These are phyloP conservation scores for Xylariales sp. DNA, from an alignment of 2,329 filamentous ascomycete genomes.

Conservation along the genomic window DNA sequence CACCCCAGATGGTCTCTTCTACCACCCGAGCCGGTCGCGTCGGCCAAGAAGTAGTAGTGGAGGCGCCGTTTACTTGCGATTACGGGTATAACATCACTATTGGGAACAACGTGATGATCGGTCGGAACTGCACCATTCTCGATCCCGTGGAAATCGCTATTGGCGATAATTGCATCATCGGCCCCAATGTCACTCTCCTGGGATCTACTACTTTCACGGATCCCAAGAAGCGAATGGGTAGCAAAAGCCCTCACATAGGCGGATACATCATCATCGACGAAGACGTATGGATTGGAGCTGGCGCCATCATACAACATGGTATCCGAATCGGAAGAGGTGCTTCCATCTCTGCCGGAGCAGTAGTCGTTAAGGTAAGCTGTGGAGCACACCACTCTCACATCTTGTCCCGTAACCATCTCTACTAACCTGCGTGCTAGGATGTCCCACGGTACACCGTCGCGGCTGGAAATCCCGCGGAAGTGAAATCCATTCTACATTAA, in stretches of 20 bases:
- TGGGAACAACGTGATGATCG: constrained; percentile 85
- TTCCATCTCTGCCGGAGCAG: constrained; percentile 83
- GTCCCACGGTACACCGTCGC: constrained; percentile 76
- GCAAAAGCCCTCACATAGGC: constrained; percentile 76
- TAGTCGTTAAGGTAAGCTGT: constrained; percentile 79
- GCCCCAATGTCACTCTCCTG: constrained; percentile 87
- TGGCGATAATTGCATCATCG: constrained; percentile 80
- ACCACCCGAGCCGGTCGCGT: constrained; percentile 70
- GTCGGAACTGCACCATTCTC: constrained; percentile 84
- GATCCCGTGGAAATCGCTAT: constrained; percentile 88
- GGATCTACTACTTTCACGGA: constrained; percentile 80
- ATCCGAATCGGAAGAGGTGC: constrained; percentile 83
- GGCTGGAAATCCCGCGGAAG: constrained; percentile 75
- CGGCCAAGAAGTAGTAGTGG: constrained; percentile 81
- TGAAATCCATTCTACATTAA: constrained; percentile 55
- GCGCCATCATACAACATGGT: constrained; percentile 80
- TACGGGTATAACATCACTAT: constrained; percentile 96
- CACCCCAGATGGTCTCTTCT: constrained; percentile 64
- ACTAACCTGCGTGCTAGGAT: constrained; percentile 56
- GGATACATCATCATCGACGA: constrained; percentile 82
- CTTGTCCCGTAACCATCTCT: background rate
- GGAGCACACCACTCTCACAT: background rate
- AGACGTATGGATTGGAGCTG: constrained; percentile 85
- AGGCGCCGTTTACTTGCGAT: constrained; percentile 90
- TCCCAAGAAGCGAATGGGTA: constrained; percentile 77